Evolutionary conservation across 2,329 filamentous ascomycete species (phyloP).

Genomic region (Sporothrix globosa): DNA sequence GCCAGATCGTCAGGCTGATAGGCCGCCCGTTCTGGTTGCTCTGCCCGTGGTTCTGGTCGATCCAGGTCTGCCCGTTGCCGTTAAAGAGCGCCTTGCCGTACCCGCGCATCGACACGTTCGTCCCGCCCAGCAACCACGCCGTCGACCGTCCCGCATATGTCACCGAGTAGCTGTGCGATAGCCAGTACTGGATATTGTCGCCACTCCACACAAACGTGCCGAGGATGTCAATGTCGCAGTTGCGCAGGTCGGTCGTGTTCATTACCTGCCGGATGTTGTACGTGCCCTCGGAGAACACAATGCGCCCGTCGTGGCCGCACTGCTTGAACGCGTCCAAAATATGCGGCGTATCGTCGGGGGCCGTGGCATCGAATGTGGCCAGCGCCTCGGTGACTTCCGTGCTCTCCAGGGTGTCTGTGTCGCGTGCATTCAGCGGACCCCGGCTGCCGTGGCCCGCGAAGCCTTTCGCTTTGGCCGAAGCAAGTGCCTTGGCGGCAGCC

Average conservation of each 20-base stretch:
- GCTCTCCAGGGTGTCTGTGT: not conserved
- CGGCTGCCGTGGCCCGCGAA: not conserved
- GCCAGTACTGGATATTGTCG: conserved; percentile 52
- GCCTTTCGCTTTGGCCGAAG: conserved; percentile 5
- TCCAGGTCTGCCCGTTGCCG: conserved; percentile 52
- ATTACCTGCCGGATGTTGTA: conserved; percentile 56
- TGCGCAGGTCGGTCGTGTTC: conserved; percentile 52
- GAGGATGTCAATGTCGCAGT: conserved; percentile 53
- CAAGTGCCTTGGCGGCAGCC: not conserved
- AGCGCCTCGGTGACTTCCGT: not conserved
- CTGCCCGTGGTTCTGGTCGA: conserved; percentile 48
- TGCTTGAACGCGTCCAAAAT: conserved; percentile 55
- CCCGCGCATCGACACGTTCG: conserved; percentile 53
- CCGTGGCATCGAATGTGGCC: conserved; percentile 36
- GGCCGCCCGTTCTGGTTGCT: conserved; percentile 51
- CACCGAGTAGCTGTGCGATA: conserved; percentile 50
- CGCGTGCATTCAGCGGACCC: not conserved
- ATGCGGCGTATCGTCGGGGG: conserved; percentile 52
- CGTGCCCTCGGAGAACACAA: conserved; percentile 54
- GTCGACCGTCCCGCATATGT: conserved; percentile 55
- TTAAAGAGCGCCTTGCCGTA: conserved; percentile 53
- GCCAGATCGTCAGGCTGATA: conserved; percentile 51
- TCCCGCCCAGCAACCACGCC: conserved; percentile 55
- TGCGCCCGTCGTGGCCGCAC: conserved; percentile 53
- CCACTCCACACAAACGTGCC: conserved; percentile 52